Conservation (phyloP, 2,329 filamentous ascomycete genomes). For the Hortaea werneckii region DNA sequence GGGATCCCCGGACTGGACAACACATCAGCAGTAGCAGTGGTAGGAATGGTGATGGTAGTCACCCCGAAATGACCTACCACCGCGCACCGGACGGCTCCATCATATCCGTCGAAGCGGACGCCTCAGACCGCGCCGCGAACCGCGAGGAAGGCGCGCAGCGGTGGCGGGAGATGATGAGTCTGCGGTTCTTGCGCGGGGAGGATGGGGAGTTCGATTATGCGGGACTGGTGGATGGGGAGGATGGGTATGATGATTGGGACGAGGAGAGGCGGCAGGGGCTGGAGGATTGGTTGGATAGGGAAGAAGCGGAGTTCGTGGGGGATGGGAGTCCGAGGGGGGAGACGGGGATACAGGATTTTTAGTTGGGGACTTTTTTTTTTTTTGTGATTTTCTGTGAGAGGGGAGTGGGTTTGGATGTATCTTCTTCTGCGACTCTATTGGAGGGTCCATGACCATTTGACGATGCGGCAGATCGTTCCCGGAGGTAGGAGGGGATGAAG, state of each 20-base stretch:
- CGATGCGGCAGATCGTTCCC: no score
- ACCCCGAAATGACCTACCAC: conserved; percentile 37
- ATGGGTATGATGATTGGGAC: conserved; percentile 58
- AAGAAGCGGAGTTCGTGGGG: conserved; percentile 46
- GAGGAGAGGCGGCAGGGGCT: conserved; percentile 53
- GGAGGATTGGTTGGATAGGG: conserved; percentile 65
- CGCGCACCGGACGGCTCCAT: conserved; percentile 47
- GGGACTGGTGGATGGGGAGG: conserved; percentile 54
- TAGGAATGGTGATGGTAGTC: conserved; percentile 33
- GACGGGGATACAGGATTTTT: conserved; percentile 41
- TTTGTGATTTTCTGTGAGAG: no score
- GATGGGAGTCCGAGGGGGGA: conserved; percentile 31
- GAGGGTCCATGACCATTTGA: no score
- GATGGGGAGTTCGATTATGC: conserved; percentile 73
- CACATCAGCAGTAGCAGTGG: no score
- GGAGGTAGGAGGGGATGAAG: no score
- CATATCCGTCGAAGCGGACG: conserved; percentile 47
- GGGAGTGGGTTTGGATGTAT: no score
- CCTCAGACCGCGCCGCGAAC: conserved; percentile 39
- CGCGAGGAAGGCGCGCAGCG: conserved; percentile 57
- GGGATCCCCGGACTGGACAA: no score
- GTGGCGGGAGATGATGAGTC: conserved; percentile 63
- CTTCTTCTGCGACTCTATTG: no score
- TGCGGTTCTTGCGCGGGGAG: conserved; percentile 63
- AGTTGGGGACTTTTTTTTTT: no score